phyloP scores from a whole-genome alignment of 1,139 yeast genomes.

The Pneumocystis canis region DNA sequence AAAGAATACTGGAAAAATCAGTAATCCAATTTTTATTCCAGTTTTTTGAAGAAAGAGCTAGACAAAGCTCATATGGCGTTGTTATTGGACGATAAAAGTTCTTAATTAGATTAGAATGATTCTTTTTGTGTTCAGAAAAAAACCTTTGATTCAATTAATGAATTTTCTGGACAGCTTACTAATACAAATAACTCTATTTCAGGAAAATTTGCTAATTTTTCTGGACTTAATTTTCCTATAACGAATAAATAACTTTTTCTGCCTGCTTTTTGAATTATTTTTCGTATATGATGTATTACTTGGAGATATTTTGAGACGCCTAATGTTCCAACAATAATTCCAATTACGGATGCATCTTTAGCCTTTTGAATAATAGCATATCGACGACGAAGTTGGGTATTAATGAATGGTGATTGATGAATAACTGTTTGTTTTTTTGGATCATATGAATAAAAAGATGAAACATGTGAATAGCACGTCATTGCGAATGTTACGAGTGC shows the following conservation, averaged over 20 bases:
- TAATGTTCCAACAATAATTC: slow-evolving; percentile 76
- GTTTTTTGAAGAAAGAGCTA: slow-evolving; percentile 55
- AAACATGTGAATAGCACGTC: slow-evolving; percentile 11
- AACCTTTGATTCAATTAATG: slow-evolving; percentile 37
- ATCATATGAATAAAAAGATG: slow-evolving; percentile 7
- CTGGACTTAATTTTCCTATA: slow-evolving; percentile 97
- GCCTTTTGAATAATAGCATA: slow-evolving; percentile 80
- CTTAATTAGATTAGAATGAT: slow-evolving; percentile 20
- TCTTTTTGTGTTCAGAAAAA: slow-evolving; percentile 38
- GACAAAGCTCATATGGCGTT: slow-evolving; percentile 78
- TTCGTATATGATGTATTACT: slow-evolving; percentile 21
- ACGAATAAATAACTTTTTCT: slow-evolving; percentile 88
- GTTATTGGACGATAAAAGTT: slow-evolving; percentile 84
- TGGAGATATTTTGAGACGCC: slow-evolving; percentile 28
- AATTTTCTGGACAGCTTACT: slow-evolving; percentile 88
- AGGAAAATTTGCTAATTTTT: slow-evolving; percentile 89
- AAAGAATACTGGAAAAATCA: slow-evolving; percentile 46
- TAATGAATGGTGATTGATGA: slow-evolving; percentile 6
- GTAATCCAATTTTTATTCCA: slow-evolving; percentile 77
- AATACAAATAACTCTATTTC: slow-evolving; percentile 86
- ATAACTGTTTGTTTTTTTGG: slow-evolving; percentile 3
- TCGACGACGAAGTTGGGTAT: slow-evolving; percentile 44
- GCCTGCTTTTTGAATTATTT: slow-evolving; percentile 55
- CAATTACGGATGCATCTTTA: slow-evolving; percentile 80
- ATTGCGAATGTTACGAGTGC: slow-evolving; percentile 34